Evolutionary conservation across 2,329 filamentous ascomycete genomes (phyloP), one percentile per base, ranked within the genome.

Genomic region (Esteya vermicola): DNA sequence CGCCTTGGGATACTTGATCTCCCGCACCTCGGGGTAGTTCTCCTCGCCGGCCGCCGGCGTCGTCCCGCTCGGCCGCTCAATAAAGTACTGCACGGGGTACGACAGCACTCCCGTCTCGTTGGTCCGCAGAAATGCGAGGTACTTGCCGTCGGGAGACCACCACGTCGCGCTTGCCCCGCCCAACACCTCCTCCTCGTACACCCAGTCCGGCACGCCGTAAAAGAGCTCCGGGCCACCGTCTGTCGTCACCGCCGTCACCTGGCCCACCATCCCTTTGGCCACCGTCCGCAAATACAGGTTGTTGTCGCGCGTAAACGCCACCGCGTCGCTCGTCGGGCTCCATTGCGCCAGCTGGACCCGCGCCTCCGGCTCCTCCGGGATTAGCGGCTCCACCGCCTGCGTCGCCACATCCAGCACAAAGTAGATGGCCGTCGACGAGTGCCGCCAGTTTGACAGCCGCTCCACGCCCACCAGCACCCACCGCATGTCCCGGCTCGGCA

Each of bases 1-100:
- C 18, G 91, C 82, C 59, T 96, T 96, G 36, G 91, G 93, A 52
- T 98, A 98, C 59, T 98, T 98, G 72, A 98, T 93, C 50, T 86
- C 66, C 47, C 81, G 75, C 27, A 89, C 78, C 53, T 96, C 88
- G 0, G 91, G 91, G 54, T 98, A 98, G 39, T 75, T 78, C 56
- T 95, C 86, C 48, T 93, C 74, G 18, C 85, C 86, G 1, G 70
- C 62, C 9, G 65, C 57, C 4, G 85, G 78, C 36, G 68, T 48
- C 36, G 74, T 70, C 21, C 85, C 85, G 48, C 84, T 93, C 3
- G 91, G 89, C 33, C 85, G 71, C 20, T 84, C 85, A 44, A 95
- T 64, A 59, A 91, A 98, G 65, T 93, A 98, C 52, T 96, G 82
- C 9, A 98, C 74, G 1, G 89, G 86, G 51, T 85, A 98, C 48